Percentiles rank a stretch among this genome's conserved stretches.
These are phyloP conservation scores for Pholiota conissans DNA, from an alignment of 768 basidiomycete genomes.

Conservation along the genomic window DNA sequence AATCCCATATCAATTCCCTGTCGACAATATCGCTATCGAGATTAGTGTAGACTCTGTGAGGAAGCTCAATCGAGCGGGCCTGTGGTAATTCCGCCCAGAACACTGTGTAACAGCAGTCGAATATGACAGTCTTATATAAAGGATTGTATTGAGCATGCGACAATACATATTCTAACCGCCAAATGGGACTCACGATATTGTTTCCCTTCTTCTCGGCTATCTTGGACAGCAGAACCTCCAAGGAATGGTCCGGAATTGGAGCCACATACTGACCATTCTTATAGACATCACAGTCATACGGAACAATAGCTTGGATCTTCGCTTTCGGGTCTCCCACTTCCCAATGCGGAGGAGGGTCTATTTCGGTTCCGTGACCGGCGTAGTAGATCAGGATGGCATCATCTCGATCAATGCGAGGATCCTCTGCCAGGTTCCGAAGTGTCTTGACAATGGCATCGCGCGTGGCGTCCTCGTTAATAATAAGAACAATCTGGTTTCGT, in stretches of 20 bases:
- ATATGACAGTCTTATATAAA: background rate
- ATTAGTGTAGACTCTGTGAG: background rate
- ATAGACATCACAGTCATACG: background rate
- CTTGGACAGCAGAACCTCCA: background rate
- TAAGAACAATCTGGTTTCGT: constrained; percentile 35
- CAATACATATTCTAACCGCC: background rate
- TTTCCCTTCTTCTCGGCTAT: constrained; percentile 5
- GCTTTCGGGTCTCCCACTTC: constrained; percentile 17
- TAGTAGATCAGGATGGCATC: constrained; percentile 65
- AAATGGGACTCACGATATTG: constrained; percentile 8
- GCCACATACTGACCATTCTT: background rate
- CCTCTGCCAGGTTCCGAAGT: constrained; percentile 50
- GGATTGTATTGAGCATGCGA: too few species aligned
- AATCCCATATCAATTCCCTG: background rate
- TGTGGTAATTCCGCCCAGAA: background rate
- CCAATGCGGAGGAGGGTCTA: constrained; percentile 53
- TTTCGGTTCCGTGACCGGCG: constrained; percentile 59
- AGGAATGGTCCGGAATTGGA: background rate
- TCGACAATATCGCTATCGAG: background rate
- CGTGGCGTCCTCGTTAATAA: constrained; percentile 56
- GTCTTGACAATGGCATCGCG: constrained; percentile 50
- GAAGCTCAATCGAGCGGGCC: background rate
- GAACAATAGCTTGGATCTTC: constrained; percentile 27
- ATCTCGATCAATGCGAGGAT: constrained; percentile 47
- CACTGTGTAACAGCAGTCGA: constrained; percentile 4